phyloP scores from a whole-genome alignment of 148 eudicot species.

The Oxyria digyna region DNA sequence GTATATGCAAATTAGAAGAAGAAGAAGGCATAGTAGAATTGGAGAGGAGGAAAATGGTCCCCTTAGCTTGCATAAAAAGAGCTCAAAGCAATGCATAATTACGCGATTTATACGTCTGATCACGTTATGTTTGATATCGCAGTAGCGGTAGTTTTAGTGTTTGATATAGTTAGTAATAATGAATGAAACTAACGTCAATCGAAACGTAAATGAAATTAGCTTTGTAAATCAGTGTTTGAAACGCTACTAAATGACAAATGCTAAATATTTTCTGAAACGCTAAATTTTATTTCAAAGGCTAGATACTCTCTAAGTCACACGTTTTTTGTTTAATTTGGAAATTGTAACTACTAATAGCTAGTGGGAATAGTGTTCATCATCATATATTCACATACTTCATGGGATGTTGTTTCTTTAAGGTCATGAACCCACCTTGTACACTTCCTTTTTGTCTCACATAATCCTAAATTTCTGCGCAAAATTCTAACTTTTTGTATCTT shows the following conservation, averaged over 20 bases:
- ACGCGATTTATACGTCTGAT: too few relatives aligned
- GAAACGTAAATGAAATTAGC: too few relatives aligned
- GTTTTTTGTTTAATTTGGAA: too few relatives aligned
- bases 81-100: neutral
- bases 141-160: too few relatives aligned
- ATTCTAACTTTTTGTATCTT: neutral
- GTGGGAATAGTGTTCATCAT: neutral
- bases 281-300: too few relatives aligned
- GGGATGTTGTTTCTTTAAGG: neutral
- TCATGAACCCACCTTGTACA: neutral
- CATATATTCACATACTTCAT: neutral
- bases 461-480: neutral
- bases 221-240: too few relatives aligned
- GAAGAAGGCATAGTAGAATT: neutral
- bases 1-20: neutral
- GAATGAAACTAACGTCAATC: too few relatives aligned
- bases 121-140: too few relatives aligned
- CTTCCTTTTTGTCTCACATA: constrained; percentile 1
- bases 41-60: neutral
- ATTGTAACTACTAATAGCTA: neutral
- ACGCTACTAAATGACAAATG: too few relatives aligned
- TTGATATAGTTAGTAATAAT: too few relatives aligned
- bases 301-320: too few relatives aligned
- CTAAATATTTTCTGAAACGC: too few relatives aligned
- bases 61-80: neutral